These are phyloP conservation scores for Taphrina pruni DNA, from an alignment of 1,139 yeast species.

Conservation along the genomic window DNA sequence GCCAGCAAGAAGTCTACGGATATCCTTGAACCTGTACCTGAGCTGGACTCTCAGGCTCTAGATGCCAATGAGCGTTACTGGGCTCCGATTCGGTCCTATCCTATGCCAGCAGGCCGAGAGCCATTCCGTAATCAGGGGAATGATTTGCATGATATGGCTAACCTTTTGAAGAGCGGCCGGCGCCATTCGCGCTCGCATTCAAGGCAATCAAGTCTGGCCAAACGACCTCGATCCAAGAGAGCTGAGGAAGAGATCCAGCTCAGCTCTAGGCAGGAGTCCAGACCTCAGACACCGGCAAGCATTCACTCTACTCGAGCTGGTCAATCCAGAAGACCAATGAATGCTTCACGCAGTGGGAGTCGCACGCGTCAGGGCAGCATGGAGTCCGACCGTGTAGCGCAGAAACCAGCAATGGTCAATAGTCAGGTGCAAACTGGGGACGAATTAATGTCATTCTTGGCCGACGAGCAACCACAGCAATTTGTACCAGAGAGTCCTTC, in stretches of 20 bases:
- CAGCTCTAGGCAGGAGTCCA: background rate
- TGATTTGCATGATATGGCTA: background rate
- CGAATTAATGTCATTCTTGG: slow-evolving; percentile 13
- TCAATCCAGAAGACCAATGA: slow-evolving; percentile 10
- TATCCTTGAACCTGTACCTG: slow-evolving; percentile 8
- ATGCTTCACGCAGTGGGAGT: slow-evolving; percentile 20
- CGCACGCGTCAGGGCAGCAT: slow-evolving; percentile 17
- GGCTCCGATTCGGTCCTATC: slow-evolving; percentile 35
- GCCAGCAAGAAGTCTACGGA: background rate
- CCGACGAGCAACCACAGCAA: slow-evolving; percentile 3
- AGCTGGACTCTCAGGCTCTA: background rate
- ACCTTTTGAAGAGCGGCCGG: background rate
- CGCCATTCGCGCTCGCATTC: slow-evolving; percentile 6
- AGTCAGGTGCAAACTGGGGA: slow-evolving; percentile 35
- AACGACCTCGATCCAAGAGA: background rate
- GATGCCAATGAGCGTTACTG: slow-evolving; percentile 26
- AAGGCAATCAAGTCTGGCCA: slow-evolving; percentile 17
- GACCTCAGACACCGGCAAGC: slow-evolving; percentile 8
- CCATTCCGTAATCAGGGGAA: background rate
- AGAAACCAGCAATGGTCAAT: slow-evolving; percentile 25
- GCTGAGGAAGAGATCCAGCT: background rate
- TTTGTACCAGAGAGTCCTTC: slow-evolving; percentile 17
- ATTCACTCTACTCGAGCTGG: background rate
- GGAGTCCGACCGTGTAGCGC: background rate
- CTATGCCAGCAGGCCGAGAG: slow-evolving; percentile 8